Percentiles rank a stretch among this genome's conserved stretches.
Evolutionary conservation across 2,329 filamentous ascomycete genomes (phyloP).

Genomic region (Anthostomella pinea): DNA sequence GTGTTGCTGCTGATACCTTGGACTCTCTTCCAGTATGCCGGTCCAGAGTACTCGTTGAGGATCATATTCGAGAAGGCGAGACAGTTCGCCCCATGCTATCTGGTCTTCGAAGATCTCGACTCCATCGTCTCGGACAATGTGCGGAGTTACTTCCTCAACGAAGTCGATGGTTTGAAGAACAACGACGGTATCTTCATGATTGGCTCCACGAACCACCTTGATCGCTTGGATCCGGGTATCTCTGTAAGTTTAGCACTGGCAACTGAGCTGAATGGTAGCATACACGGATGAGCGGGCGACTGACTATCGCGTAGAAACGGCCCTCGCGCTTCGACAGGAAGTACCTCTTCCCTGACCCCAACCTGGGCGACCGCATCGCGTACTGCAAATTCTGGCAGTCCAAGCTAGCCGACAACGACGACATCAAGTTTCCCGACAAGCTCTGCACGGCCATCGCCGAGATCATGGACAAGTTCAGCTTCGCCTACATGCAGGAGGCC

Average conservation of each 20-base stretch:
- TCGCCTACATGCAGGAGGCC: constrained; percentile 68
- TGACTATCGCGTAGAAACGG: constrained; percentile 47
- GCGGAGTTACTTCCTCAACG: constrained; percentile 69
- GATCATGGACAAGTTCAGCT: constrained; percentile 64
- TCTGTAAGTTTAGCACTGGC: constrained; percentile 41
- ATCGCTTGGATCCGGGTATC: constrained; percentile 64
- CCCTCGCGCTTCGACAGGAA: constrained; percentile 66
- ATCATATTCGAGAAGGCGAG: constrained; percentile 58
- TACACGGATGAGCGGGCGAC: neutral
- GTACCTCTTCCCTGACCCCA: constrained; percentile 61
- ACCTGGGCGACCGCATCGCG: constrained; percentile 49
- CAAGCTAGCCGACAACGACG: constrained; percentile 54
- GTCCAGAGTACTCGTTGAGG: constrained; percentile 54
- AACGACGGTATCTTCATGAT: constrained; percentile 72
- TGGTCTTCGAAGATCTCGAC: constrained; percentile 72
- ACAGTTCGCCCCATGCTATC: constrained; percentile 62
- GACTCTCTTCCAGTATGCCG: constrained; percentile 41
- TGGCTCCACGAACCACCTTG: constrained; percentile 63
- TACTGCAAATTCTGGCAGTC: constrained; percentile 64
- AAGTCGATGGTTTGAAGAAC: constrained; percentile 66
- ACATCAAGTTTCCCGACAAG: constrained; percentile 58
- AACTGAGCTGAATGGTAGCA: neutral
- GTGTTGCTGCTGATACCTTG: neutral
- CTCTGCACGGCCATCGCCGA: constrained; percentile 58
- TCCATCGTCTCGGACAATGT: constrained; percentile 59